These are phyloP conservation scores for Fermentozyma sake DNA, from an alignment of 1,139 yeast species.

Conservation along the genomic window DNA sequence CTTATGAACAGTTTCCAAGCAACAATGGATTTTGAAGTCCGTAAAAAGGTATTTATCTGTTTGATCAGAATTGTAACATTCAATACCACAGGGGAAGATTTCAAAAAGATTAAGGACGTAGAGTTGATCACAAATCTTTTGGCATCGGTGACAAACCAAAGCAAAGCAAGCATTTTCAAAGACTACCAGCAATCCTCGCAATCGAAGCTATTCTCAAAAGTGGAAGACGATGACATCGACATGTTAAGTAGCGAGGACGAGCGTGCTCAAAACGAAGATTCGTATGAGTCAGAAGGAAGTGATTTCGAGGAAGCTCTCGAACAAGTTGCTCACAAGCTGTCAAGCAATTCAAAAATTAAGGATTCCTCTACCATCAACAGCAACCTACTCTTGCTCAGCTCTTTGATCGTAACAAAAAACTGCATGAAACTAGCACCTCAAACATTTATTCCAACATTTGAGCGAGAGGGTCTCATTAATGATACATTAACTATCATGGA, in stretches of 20 bases:
- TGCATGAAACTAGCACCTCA: conserved; percentile 45
- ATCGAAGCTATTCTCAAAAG: conserved; percentile 1
- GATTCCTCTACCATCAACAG: not conserved
- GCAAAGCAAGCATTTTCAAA: conserved; percentile 26
- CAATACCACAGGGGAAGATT: conserved; percentile 13
- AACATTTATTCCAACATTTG: conserved; percentile 46
- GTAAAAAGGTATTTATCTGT: conserved; percentile 56
- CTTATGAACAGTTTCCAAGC: conserved; percentile 70
- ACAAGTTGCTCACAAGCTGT: too few species aligned
- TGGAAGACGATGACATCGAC: conserved; percentile 11
- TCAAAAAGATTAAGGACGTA: conserved; percentile 17
- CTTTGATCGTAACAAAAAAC: conserved; percentile 46
- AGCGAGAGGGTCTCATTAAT: conserved; percentile 66
- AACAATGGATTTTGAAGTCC: conserved; percentile 63
- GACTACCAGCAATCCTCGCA: conserved; percentile 5
- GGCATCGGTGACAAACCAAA: conserved; percentile 70
- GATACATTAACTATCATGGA: conserved; percentile 32
- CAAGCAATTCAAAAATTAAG: not conserved
- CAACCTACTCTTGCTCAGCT: conserved; percentile 41
- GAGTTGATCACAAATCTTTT: conserved; percentile 44
- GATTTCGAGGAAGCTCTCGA: too few species aligned
- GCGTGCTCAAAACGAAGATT: conserved; percentile 5
- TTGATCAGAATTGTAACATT: conserved; percentile 50
- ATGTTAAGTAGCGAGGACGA: conserved; percentile 10
- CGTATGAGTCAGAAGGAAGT: conserved; percentile 6